Conservation (phyloP, 2,329 filamentous ascomycete genomes). For the Epichloe uncinata region DNA sequence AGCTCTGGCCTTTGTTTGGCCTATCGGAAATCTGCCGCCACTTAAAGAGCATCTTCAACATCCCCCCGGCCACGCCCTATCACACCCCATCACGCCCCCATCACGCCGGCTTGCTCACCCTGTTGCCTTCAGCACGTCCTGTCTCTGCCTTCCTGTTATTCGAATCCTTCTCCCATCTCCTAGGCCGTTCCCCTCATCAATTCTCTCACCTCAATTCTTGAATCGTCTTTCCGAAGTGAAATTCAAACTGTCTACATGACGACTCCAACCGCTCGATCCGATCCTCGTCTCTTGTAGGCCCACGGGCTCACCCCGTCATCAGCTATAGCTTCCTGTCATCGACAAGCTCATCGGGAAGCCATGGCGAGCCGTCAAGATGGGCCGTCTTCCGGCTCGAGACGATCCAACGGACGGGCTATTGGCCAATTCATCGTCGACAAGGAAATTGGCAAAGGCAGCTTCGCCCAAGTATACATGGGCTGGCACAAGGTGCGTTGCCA, state of each 20-base stretch:
- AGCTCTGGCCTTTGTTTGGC: conserved; percentile 13
- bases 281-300: conserved; percentile 24
- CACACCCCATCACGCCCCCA: background rate
- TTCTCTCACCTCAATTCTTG: conserved; percentile 2
- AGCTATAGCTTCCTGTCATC: conserved; percentile 19
- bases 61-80: background rate
- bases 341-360: conserved; percentile 21
- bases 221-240: conserved; percentile 6
- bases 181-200: background rate
- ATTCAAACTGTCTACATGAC: conserved; percentile 25
- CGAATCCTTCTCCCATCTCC: conserved; percentile 1
- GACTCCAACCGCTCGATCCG: conserved; percentile 19
- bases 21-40: conserved; percentile 21
- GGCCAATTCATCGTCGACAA: conserved; percentile 72
- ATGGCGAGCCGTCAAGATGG: conserved; percentile 27
- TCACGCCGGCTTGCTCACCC: conserved; percentile 12
- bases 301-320: conserved; percentile 19
- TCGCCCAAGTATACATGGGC: conserved; percentile 86
- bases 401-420: conserved; percentile 28
- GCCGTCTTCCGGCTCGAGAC: conserved; percentile 23
- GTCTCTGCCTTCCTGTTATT: conserved; percentile 9
- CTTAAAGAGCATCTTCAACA: conserved; percentile 8
- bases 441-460: conserved; percentile 95
- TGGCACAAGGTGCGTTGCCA: conserved; percentile 53
- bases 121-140: conserved; percentile 6